Conservation (phyloP, 2,329 filamentous ascomycete genomes). For the Colletotrichum musicola region DNA sequence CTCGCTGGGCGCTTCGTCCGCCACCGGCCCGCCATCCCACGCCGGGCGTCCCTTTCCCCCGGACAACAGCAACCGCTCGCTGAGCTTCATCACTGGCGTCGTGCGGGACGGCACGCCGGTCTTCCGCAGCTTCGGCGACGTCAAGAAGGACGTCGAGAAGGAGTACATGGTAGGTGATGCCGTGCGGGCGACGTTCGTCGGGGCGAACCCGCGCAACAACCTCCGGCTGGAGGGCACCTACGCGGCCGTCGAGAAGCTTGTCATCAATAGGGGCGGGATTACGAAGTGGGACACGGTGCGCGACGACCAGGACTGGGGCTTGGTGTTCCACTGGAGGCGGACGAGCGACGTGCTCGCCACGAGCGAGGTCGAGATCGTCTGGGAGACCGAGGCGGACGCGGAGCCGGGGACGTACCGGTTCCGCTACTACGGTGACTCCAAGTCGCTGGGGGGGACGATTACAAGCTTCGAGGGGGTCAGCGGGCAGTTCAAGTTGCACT, state of each 20-base stretch:
- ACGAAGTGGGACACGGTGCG: slow-evolving; percentile 73
- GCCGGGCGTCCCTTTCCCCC: slow-evolving; percentile 74
- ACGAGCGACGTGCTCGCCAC: slow-evolving; percentile 77
- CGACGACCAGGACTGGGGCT: slow-evolving; percentile 85
- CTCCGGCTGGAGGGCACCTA: slow-evolving; percentile 83
- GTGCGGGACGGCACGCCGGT: slow-evolving; percentile 76
- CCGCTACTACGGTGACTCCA: slow-evolving; percentile 85
- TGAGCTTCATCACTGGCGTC: slow-evolving; percentile 85
- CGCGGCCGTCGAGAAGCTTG: slow-evolving; percentile 77
- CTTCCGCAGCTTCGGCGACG: slow-evolving; percentile 77
- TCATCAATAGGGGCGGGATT: slow-evolving; percentile 44
- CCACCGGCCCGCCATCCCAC: slow-evolving; percentile 32
- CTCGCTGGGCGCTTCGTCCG: slow-evolving; percentile 18
- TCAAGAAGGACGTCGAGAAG: slow-evolving; percentile 65
- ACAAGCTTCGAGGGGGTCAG: slow-evolving; percentile 77
- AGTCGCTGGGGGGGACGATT: slow-evolving; percentile 72
- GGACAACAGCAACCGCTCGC: slow-evolving; percentile 79
- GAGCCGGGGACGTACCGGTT: slow-evolving; percentile 78
- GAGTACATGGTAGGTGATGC: slow-evolving; percentile 69
- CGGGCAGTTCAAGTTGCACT: slow-evolving; percentile 57
- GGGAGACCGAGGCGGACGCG: slow-evolving; percentile 78
- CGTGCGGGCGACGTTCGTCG: slow-evolving; percentile 79
- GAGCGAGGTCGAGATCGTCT: slow-evolving; percentile 80
- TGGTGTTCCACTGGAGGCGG: slow-evolving; percentile 84
- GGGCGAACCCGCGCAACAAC: slow-evolving; percentile 90